These are phyloP conservation scores for Lolium multiflorum DNA, from an alignment of 176 grass and related monocot species.

Conservation along the genomic window DNA sequence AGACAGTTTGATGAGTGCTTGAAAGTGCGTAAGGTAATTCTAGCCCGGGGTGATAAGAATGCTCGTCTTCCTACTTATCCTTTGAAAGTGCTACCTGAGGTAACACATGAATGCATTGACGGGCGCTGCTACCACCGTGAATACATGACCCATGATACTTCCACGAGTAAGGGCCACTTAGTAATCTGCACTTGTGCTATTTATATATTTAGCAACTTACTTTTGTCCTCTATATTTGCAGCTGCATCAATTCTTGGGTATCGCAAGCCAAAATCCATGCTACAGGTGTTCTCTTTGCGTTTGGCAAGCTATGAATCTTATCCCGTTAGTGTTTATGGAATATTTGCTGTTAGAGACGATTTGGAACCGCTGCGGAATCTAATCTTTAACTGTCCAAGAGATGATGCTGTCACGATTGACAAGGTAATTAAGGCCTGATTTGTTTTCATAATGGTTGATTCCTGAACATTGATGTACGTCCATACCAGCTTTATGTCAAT, in stretches of 20 bases:
- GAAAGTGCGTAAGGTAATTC: not conserved
- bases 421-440: constrained; percentile 3
- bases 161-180: constrained; percentile 8
- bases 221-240: constrained; percentile 14
- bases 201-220: not conserved
- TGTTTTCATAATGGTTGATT: not conserved
- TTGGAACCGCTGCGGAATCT: constrained; percentile 8
- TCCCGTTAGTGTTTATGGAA: constrained; percentile 17
- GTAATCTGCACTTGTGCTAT: not conserved
- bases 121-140: not conserved
- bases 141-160: constrained; percentile 6
- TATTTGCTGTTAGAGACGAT: not conserved
- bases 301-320: not conserved
- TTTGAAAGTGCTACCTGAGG: constrained; percentile 18
- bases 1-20: not conserved
- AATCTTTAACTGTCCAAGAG: not conserved
- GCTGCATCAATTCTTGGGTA: not conserved
- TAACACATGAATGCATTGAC: not conserved
- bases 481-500: not conserved
- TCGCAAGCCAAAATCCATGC: not conserved
- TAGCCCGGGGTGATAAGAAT: constrained; percentile 22
- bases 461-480: not conserved
- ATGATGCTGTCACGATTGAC: not conserved
- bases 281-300: constrained; percentile 19
- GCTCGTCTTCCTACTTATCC: constrained; percentile 9